Conservation (phyloP, 768 basidiomycete genomes). For the Asterophora lycoperdoides region DNA sequence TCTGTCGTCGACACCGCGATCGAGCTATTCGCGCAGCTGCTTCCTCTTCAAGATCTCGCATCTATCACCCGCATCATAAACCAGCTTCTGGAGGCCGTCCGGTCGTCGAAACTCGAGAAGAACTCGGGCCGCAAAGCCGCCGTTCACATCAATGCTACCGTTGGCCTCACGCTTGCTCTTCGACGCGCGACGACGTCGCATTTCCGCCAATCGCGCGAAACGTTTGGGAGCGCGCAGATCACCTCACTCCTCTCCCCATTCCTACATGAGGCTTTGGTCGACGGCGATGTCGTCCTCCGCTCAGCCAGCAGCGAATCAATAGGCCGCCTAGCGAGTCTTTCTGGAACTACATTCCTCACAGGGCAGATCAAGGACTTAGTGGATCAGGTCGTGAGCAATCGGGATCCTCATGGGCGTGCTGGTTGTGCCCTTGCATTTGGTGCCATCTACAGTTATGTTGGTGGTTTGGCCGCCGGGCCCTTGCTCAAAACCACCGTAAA, state of each 20-base stretch:
- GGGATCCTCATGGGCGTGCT: conserved; percentile 87
- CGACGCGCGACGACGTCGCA: conserved; percentile 49
- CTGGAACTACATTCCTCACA: conserved; percentile 80
- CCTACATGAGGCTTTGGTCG: conserved; percentile 80
- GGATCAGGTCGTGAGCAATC: conserved; percentile 90
- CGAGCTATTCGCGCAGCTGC: conserved; percentile 75
- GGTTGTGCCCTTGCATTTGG: conserved; percentile 93
- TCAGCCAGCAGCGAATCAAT: conserved; percentile 82
- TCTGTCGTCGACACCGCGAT: conserved; percentile 87
- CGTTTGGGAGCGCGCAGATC: conserved; percentile 62
- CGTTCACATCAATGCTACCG: conserved; percentile 71
- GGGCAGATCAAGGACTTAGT: conserved; percentile 87
- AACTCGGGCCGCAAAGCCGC: conserved; percentile 86
- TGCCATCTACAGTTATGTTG: conserved; percentile 86
- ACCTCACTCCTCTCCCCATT: conserved; percentile 61
- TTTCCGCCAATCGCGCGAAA: conserved; percentile 58
- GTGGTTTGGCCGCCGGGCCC: conserved; percentile 91
- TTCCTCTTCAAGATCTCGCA: conserved; percentile 71
- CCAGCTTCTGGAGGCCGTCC: conserved; percentile 59
- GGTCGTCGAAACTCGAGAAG: conserved; percentile 78
- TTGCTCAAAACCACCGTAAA: conserved; percentile 94
- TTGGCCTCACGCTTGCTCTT: conserved; percentile 70
- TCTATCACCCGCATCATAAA: conserved; percentile 51
- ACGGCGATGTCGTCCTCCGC: conserved; percentile 74
- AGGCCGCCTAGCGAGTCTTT: conserved; percentile 80